Evolutionary conservation across 352 stramenopile species (phyloP), one percentile per base, ranked within the genome.

Genomic region (Halophytophthora polymorphica): DNA sequence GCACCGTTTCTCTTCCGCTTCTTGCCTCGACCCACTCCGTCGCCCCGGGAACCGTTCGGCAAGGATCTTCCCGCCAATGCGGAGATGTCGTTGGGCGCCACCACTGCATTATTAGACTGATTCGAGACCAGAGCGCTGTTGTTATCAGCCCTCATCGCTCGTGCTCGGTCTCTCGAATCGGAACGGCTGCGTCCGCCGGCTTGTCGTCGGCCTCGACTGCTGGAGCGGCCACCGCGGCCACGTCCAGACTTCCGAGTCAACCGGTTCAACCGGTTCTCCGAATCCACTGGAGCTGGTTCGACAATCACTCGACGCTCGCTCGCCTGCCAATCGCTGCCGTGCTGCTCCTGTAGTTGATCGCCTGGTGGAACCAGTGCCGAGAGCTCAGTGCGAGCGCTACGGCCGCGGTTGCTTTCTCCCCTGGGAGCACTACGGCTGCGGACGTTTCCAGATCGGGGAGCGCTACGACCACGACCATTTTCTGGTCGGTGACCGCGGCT

Each of bases 1-100:
- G 23, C 53, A 68, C 64, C 64, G 50, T 58, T 70, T 61, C 61
- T 57, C 64, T 69, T 73, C 37, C 60, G 60, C 38, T 64, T 73
- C 22, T 67, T 67, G 19, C 50, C 42, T 52, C 51, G 63, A 40
- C 25, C 53, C 6, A 21, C 45, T 19, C 39, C 51, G 42, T 38
- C 21, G 45, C 18, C 44, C 37, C 31, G 39, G 39, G 55, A 69
- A 54, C 34, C 60, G 33, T 58, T 49, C 42, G 13, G 15, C 14
- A 19, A 46, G 7, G 19, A 22, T 2, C 31, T 49, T 46, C 50
- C 66, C 5, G 13, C 25, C 25, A 31, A 4, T 31, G 25, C 25
- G 4, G 21, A 13, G 29, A 44, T 56, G 18, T 33, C 46, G 11
- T 54, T 54, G 17, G 42, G 33, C 33, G 36, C 47, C 44, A 29